phyloP scores from a whole-genome alignment of 2,329 filamentous ascomycete species.

The Ilyonectria mors-panacis region DNA sequence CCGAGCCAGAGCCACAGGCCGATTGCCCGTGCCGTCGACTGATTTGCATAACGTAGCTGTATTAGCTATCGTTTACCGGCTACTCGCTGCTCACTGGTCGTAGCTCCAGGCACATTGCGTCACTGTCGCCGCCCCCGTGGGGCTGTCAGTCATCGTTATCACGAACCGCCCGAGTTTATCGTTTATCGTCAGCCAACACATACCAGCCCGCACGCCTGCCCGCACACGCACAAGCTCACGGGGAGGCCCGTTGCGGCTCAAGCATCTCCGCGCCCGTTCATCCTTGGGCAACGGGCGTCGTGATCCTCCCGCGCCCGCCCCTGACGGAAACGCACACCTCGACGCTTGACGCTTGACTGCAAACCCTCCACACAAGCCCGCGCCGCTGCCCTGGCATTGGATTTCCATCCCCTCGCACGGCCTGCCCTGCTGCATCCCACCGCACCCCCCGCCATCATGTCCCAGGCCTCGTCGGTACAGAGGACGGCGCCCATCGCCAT shows the following conservation, averaged over 20 bases:
- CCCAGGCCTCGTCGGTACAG: conserved; percentile 66
- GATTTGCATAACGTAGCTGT: conserved; percentile 50
- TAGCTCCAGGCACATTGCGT: conserved; percentile 49
- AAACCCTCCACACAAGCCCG: conserved; percentile 32
- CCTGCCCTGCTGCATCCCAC: conserved; percentile 16
- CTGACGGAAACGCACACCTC: conserved; percentile 10
- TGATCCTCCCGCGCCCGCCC: conserved; percentile 35
- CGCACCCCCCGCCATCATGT: conserved; percentile 61
- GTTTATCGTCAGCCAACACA: conserved; percentile 14
- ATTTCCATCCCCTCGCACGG: conserved; percentile 35
- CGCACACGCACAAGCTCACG: conserved; percentile 11
- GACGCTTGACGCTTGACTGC: conserved; percentile 11
- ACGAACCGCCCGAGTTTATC: conserved; percentile 24
- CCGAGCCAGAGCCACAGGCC: conserved; percentile 35
- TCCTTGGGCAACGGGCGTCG: conserved; percentile 47
- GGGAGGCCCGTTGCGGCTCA: conserved; percentile 46
- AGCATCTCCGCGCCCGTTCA: conserved; percentile 44
- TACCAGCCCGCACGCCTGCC: neutral
- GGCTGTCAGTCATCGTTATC: conserved; percentile 39
- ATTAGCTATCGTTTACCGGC: conserved; percentile 47
- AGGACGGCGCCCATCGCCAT: conserved; percentile 77
- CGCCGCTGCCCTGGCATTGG: conserved; percentile 30
- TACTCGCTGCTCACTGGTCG: conserved; percentile 46
- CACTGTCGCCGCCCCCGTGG: conserved; percentile 46
- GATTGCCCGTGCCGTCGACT: conserved; percentile 26